phyloP scores from a whole-genome alignment of 2,329 filamentous ascomycete genomes.

The Fusarium chuoi region DNA sequence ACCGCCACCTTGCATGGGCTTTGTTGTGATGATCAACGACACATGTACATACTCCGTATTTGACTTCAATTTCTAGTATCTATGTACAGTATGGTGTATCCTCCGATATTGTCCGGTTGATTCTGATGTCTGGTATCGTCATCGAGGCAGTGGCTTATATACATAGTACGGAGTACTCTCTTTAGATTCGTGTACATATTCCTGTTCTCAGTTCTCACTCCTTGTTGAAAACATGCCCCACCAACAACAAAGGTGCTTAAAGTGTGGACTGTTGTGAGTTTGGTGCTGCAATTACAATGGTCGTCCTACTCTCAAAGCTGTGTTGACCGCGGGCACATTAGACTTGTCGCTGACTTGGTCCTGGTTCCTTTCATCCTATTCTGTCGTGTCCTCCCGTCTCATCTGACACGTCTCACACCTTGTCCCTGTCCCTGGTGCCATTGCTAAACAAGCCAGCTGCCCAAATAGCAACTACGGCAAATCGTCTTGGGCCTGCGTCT shows the following conservation, averaged over 20 bases:
- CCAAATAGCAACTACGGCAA: constrained; percentile 25
- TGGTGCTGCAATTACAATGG: background rate
- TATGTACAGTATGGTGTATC: constrained; percentile 8
- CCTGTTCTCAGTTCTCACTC: constrained; percentile 6
- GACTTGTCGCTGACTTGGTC: constrained; percentile 19
- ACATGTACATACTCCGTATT: background rate
- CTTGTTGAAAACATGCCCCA: constrained; percentile 1
- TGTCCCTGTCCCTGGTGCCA: constrained; percentile 22
- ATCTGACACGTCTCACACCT: constrained; percentile 34
- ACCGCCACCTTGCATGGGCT: background rate
- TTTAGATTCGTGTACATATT: constrained; percentile 6
- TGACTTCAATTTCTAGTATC: constrained; percentile 1
- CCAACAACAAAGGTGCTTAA: background rate
- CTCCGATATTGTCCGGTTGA: constrained; percentile 14
- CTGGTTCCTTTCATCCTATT: constrained; percentile 24
- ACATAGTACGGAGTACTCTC: background rate
- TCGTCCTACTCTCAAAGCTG: background rate
- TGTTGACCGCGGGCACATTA: background rate
- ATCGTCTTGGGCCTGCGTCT: constrained; percentile 29
- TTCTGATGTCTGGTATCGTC: background rate
- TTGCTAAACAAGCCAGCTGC: constrained; percentile 14
- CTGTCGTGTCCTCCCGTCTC: constrained; percentile 21
- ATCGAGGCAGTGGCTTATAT: background rate
- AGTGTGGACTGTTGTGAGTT: background rate
- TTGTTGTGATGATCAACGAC: background rate